These are phyloP conservation scores for Tritrichomonas musculus DNA, from an alignment of 208 protist genomes.

Conservation along the genomic window DNA sequence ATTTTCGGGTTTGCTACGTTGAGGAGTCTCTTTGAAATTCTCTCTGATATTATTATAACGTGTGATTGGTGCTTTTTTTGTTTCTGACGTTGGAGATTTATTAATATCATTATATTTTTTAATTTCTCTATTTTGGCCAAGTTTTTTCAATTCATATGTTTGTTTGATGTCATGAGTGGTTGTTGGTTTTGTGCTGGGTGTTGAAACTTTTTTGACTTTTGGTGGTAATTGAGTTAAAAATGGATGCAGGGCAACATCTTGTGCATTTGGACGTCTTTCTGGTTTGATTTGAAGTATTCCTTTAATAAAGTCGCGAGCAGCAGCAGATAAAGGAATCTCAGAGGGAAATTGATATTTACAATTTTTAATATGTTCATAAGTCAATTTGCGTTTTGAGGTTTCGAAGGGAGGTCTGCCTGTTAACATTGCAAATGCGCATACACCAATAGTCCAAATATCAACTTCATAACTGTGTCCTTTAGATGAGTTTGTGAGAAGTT, in stretches of 20 bases:
- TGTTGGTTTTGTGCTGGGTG: no score
- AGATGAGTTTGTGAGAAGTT: constrained; percentile 19
- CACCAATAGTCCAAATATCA: constrained; percentile 93
- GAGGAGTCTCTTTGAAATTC: no score
- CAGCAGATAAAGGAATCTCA: constrained; percentile 56
- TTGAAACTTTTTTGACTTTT: background rate
- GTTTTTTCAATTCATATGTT: no score
- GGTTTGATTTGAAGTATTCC: constrained; percentile 66
- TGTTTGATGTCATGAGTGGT: no score
- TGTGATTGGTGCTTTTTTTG: background rate
- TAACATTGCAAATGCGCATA: constrained; percentile 72
- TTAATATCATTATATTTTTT: background rate
- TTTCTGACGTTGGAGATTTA: background rate
- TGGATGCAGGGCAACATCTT: constrained; percentile 69
- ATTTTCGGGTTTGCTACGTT: no score
- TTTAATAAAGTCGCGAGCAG: constrained; percentile 72
- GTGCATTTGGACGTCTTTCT: constrained; percentile 65
- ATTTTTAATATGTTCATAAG: constrained; percentile 82
- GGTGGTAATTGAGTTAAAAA: constrained; percentile 73
- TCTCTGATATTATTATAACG: no score
- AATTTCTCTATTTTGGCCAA: background rate
- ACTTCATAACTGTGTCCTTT: constrained; percentile 84
- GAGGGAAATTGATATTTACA: constrained; percentile 79
- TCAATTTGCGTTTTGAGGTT: constrained; percentile 81
- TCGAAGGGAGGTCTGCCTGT: constrained; percentile 92